These are phyloP conservation scores for Leccinum broughii DNA, from an alignment of 768 basidiomycete species.

Conservation along the genomic window DNA sequence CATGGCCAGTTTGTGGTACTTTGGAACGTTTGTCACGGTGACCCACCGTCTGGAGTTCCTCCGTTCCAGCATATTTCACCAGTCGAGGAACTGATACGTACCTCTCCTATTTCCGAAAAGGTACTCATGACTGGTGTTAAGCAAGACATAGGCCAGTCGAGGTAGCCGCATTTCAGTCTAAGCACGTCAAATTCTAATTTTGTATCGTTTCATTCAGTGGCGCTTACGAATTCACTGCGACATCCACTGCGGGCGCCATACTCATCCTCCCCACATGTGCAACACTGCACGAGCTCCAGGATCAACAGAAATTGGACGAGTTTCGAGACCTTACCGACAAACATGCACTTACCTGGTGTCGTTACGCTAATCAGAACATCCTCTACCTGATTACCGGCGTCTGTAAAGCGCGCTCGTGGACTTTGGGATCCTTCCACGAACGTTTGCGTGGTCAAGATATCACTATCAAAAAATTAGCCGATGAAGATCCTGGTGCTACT, in stretches of 20 bases:
- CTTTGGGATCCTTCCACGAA: neutral
- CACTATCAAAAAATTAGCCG: neutral
- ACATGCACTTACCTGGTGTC: neutral
- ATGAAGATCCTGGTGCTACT: neutral
- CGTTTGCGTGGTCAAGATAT: neutral
- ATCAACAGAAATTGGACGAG: neutral
- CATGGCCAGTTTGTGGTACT: neutral
- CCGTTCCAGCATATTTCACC: neutral
- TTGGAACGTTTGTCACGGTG: neutral
- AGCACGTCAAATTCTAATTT: neutral
- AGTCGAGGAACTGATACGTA: neutral
- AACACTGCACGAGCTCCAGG: neutral
- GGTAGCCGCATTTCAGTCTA: neutral
- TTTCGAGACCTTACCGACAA: neutral
- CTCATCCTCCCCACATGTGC: neutral
- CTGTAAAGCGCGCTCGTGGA: neutral
- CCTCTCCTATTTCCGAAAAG: neutral
- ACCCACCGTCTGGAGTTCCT: neutral
- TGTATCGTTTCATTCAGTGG: neutral
- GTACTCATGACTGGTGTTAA: neutral
- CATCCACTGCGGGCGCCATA: neutral
- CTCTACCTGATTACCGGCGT: neutral
- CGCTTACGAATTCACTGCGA: neutral
- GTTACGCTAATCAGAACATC: neutral
- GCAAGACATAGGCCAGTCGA: neutral